Base-by-base conservation (phyloP, 495 filamentous ascomycete genomes). In the Penicillium taxi region DNA sequence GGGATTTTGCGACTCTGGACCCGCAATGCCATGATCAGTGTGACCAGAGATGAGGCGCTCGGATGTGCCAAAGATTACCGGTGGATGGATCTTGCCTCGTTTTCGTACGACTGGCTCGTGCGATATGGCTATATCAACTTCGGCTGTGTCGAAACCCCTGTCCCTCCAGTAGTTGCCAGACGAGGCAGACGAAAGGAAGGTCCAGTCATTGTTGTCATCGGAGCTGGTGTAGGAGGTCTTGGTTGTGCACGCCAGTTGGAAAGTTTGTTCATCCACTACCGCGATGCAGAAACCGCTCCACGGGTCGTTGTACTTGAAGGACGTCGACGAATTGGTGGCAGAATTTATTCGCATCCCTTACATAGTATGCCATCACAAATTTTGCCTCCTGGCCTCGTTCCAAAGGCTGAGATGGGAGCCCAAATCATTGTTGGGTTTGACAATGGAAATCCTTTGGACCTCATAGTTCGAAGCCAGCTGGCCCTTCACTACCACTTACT, bases 401-500 rank as follows among this genome's bases (percentile, higher is more conserved):
- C 79, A 40, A 95, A 89, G 11, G 91, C 84, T 30, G 91, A 99
- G 53, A 84, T 95, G 74, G 91, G 91, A 24, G 91, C 93, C 12
- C 91, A 95, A 63, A 96, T 99, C 32, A 85, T 99, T 44, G 94
- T 91, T 19, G 91, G 91, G 2, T 99, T 96, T 50, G 86, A 96
- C 39, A 78, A 83, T 53, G 91, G 91, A 1, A 99, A 99, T 55
- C 91, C 91, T 11, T 58, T 99, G 44, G 87, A 91, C 53, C 77
- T 84, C 39, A 76, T 99, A 35, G 79, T 96, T 47, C 79, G 91
- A 37, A 87, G 86, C 15, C 91, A 99, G 58, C 70, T 99, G 32
- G 88, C 81, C 12, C 73, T 99, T 19, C 79, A 77, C 16, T 94
- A 94, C 56, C 86, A 95, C 52, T 58, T 79, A 12, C 60, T 99